These are phyloP conservation scores for Puccinia novopanici DNA, from an alignment of 1,284 basidiomycete species.

Conservation along the genomic window DNA sequence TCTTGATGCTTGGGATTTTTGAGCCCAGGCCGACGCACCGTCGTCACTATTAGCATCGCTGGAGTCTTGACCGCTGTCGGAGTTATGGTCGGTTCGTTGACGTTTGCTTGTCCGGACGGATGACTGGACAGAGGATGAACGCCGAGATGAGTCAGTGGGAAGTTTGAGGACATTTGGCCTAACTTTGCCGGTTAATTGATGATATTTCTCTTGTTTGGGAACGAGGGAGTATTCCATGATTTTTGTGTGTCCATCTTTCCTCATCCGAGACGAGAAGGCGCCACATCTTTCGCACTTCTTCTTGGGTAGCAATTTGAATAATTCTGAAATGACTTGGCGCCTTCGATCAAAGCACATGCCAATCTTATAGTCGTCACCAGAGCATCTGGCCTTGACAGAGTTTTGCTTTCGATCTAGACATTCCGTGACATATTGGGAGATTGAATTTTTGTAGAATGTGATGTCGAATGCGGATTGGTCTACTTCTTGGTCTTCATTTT, in stretches of 20 bases:
- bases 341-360: constrained; percentile 82
- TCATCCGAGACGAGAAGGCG: constrained; percentile 60
- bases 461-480: constrained; percentile 65
- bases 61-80: not conserved
- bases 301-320: too few species aligned
- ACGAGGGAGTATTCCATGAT: constrained; percentile 90
- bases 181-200: constrained; percentile 67
- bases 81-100: not conserved
- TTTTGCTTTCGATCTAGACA: constrained; percentile 64
- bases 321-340: constrained; percentile 79
- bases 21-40: constrained; percentile 38
- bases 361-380: constrained; percentile 84
- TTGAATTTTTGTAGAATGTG: constrained; percentile 65
- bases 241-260: constrained; percentile 92
- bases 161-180: constrained; percentile 60
- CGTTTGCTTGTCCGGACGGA: not conserved
- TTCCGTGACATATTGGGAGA: constrained; percentile 73
- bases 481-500: constrained; percentile 59
- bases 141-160: not conserved
- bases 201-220: constrained; percentile 73
- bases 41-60: constrained; percentile 25
- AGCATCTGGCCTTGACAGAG: constrained; percentile 51
- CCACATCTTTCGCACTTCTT: constrained; percentile 45
- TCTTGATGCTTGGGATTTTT: not conserved
- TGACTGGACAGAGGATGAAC: constrained; percentile 20